Evolutionary conservation across 495 filamentous ascomycete genomes (phyloP), one percentile per base, ranked within the genome.

Genomic region (Letharia columbiana): DNA sequence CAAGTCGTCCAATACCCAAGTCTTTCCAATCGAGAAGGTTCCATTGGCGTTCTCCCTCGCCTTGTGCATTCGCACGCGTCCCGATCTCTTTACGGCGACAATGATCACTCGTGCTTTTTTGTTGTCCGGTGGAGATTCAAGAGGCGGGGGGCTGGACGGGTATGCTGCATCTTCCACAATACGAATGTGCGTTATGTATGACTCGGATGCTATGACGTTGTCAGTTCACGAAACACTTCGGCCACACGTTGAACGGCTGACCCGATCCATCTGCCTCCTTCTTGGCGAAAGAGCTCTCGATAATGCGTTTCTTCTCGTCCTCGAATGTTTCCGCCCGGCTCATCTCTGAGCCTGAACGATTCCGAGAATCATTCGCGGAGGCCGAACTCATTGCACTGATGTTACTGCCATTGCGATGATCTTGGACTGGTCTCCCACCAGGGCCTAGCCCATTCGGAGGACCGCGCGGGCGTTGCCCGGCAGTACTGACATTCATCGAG

Each of bases 21-120:
- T 97, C 77, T 98, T 98, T 50, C 94, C 94, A 71, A 98, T 97
- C 10, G 94, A 97, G 76, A 96, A 98, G 6, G 90, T 84, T 40
- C 91, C 90, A 77, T 97, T 96, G 54, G 82, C 81, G 74, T 98
- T 98, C 75, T 98, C 95, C 67, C 95, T 86, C 60, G 91, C 92
- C 75, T 98, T 98, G 79, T 98, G 94, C 80, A 98, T 85, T 63
- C 92, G 89, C 68, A 98, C 92, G 66, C 91, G 84, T 60, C 93
- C 93, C 0, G 93, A 96, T 68, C 90, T 93, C 57, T 90, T 85
- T 65, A 98, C 93, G 13, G 94, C 87, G 67, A 98, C 86, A 67
- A 98, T 89, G 67, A 98, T 95, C 60, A 96, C 80, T 60, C 94
- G 86, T 54, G 88, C 81, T 75, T 98, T 98, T 74, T 96, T 94